Conservation (phyloP, 257 asterid genomes). For the Solanum megistacrolobum region DNA sequence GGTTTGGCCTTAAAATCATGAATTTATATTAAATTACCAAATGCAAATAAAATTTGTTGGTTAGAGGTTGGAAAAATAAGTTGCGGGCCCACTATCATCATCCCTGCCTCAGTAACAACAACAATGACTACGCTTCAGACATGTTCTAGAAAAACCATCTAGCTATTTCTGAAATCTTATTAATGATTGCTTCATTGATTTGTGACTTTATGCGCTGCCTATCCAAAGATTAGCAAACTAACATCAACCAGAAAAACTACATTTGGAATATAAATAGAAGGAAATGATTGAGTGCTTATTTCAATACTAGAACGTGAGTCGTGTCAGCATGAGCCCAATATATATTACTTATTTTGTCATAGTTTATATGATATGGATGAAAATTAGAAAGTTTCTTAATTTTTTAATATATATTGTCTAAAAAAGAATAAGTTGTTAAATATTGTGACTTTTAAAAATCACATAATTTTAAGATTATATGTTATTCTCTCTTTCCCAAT, state of each 20-base stretch:
- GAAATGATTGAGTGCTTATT: neutral
- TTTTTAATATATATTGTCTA: too few species aligned
- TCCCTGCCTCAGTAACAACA: neutral
- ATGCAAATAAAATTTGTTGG: too few species aligned
- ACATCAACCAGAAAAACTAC: neutral
- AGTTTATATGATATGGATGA: too few species aligned
- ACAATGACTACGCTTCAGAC: neutral
- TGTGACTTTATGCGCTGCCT: neutral
- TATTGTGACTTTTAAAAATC: too few species aligned
- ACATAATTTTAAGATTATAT: too few species aligned
- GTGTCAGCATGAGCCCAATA: too few species aligned
- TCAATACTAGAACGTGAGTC: neutral
- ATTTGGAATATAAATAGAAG: neutral
- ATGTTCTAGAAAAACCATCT: neutral
- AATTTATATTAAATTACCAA: too few species aligned
- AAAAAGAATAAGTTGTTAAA: too few species aligned
- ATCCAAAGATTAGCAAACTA: neutral
- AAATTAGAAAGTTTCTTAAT: too few species aligned
- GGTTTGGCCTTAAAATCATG: neutral
- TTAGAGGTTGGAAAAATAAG: neutral
- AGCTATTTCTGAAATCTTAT: neutral
- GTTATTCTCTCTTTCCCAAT: too few species aligned
- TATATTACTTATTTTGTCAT: too few species aligned
- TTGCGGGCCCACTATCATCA: neutral
- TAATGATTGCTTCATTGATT: neutral